Evolutionary conservation across 2,329 filamentous ascomycete species (phyloP).

Genomic region (Calonectria naviculata): DNA sequence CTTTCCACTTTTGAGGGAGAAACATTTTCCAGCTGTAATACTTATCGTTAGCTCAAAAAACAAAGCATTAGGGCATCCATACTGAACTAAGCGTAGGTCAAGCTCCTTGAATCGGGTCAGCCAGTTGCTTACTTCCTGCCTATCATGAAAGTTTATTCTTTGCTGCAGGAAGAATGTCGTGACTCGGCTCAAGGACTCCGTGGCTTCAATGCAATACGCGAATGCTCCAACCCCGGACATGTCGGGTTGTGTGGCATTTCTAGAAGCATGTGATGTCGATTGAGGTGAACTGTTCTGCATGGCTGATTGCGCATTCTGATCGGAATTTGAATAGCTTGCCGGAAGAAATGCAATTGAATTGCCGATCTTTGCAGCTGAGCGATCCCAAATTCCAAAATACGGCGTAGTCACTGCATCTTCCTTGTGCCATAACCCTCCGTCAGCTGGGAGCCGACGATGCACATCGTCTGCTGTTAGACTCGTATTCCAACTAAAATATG

Average conservation of each 20-base stretch:
- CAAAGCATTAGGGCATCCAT: background rate
- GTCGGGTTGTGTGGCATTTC: background rate
- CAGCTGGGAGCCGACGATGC: constrained; percentile 7
- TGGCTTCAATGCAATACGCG: constrained; percentile 56
- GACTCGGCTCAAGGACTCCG: constrained; percentile 54
- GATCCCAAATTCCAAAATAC: constrained; percentile 21
- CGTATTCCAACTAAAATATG: constrained; percentile 12
- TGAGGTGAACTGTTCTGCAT: constrained; percentile 8
- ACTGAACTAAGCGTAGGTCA: constrained; percentile 15
- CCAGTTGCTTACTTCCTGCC: constrained; percentile 51
- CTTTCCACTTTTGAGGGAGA: constrained; percentile 16
- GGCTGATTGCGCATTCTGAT: background rate
- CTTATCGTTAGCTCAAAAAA: background rate
- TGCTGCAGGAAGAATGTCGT: constrained; percentile 56
- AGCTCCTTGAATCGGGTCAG: constrained; percentile 49
- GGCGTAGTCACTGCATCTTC: constrained; percentile 4
- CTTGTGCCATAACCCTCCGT: constrained; percentile 14
- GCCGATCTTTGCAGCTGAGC: constrained; percentile 14
- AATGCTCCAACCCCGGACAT: constrained; percentile 40
- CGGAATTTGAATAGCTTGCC: background rate
- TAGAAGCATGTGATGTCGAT: background rate
- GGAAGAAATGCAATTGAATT: constrained; percentile 18
- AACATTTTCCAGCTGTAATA: constrained; percentile 20
- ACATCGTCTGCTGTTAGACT: constrained; percentile 14
- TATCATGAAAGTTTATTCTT: constrained; percentile 47